Evolutionary conservation across 805 yeast genomes (phyloP), one percentile per base, ranked within the genome.

Genomic region (Isabelozyma rhagii): DNA sequence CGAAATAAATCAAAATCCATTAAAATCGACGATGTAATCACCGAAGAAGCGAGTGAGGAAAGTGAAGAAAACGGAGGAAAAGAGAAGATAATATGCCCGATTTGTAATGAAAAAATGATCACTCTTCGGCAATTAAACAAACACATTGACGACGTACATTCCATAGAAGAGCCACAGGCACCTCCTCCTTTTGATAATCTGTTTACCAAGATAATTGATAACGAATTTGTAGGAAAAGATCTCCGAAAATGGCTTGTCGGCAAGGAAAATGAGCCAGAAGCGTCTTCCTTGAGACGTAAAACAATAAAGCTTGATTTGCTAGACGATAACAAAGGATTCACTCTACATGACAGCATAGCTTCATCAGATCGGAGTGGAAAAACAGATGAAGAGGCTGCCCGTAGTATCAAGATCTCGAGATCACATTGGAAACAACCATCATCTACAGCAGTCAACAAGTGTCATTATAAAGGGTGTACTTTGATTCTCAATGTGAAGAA

Each of bases 131-230:
- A 80, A 52, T 69, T 89, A 49, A 87, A 87, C 62, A 72, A 74
- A 42, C 97, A 89, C 64, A 66, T 89, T 27, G 96, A 90, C 61
- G 85, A 79, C 50, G 79, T 66, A 8, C 97, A 89, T 61, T 67
- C 72, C 1, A 67, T 68, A 39, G 67, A 53, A 36, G 65, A 59
- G 29, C 47, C 40, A 47, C 48, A 17, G 34, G 27, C 21, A 2
- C 41, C 14, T 8, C 13, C 15, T 13, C n/a, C 28, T 8, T 14
- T n/a, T 28, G 43, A 47, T 28, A 39, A 36, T 4, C 47, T 53
- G 8, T 44, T 54, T 31, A 39, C 50, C 31, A 50, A 40, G 47
- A 45, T 43, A 5, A 39, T 55, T 8, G 48, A 51, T 40, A 52
- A 50, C 28, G 60, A 58, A 7, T 57, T 55, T 28, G 49, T 62